Base-by-base conservation (phyloP, 768 basidiomycete genomes). In the Mycena belliarum region DNA sequence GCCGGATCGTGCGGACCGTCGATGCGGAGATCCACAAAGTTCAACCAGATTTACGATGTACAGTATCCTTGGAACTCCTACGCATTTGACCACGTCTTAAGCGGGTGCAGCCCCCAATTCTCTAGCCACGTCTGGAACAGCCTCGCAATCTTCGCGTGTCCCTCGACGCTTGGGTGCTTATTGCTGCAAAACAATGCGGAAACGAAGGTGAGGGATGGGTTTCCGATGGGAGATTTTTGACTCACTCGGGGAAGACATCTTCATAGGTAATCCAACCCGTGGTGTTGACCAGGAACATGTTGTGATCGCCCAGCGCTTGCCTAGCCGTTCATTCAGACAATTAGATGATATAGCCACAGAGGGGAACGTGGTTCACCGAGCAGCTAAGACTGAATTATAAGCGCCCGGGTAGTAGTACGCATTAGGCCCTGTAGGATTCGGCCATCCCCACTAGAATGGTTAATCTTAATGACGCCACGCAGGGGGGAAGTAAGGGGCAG, bases 271-370 rank as follows among this genome's bases (percentile, higher is more conserved):
- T 76, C 82, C 82, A 86, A 0, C 81, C 82, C 0, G 80, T 82
- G 11, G 82, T 80, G 61, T 84, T 75, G 26, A 84, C 82, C 1
- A 84, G 71, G 70, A 78, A 82, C 26, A 80, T 72, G 56, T 79
- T 74, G 52, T 72, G 66, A 64, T 84, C 82, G 7, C 81, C 82
- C 1, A 70, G 29, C 4, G 71, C 68, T 47, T 73, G 70, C 41
- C 79, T 79, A 49, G 21, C 3, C 12, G 15, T n/a, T n/a, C n/a
- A n/a, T n/a, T n/a, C n/a, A 20, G 14, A 26, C 37, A 42, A 29
- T 26, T 12, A 42, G 2, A 26, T 4, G n/a, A 11, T 25, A 25
- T 26, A 25, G 25, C 29, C n/a, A 9, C 26, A 10, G 38, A 26
- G 35, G 11, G 4, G 4, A 16, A 35, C 4, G 7, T 12, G 35